Percentiles rank a stretch among this genome's conserved stretches.
Evolutionary conservation across 2,329 filamentous ascomycete species (phyloP).

Genomic region (Colletotrichum australisinense): DNA sequence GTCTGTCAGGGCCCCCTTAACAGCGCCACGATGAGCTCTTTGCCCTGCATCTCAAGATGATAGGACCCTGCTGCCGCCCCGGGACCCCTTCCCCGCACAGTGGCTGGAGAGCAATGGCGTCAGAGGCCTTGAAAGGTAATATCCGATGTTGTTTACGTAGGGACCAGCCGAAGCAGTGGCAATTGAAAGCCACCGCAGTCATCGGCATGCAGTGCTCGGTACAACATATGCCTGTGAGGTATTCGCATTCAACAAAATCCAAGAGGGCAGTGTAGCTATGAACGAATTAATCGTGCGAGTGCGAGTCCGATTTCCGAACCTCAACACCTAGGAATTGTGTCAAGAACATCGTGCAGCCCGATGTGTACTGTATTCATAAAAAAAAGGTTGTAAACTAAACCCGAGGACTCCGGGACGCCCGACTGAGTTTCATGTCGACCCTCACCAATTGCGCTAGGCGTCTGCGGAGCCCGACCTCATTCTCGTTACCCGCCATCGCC

Average conservation of each 20-base stretch:
- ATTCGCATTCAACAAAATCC: background rate
- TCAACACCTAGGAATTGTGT: background rate
- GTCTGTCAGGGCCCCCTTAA: background rate
- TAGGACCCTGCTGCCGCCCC: slow-evolving; percentile 12
- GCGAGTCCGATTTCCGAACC: background rate
- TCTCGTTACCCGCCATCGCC: background rate
- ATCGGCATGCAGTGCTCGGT: background rate
- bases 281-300: background rate
- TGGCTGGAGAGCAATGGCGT: slow-evolving; percentile 14
- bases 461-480: background rate
- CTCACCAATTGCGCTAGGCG: background rate
- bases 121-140: slow-evolving; percentile 2
- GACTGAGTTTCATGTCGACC: background rate
- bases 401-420: background rate
- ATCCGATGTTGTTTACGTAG: slow-evolving; percentile 11
- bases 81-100: slow-evolving; percentile 19
- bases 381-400: background rate
- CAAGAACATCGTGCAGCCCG: too few relatives aligned
- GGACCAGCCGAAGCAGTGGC: slow-evolving; percentile 2
- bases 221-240: background rate
- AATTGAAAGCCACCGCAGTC: background rate
- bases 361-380: background rate
- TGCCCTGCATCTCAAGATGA: background rate
- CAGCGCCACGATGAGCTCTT: slow-evolving; percentile 14
- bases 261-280: background rate